A percentile compares a stretch with the other conserved stretches of the same genome.
These are phyloP conservation scores for Verticillium albo-atrum DNA, from an alignment of 2,329 filamentous ascomycete genomes.

Conservation along the genomic window DNA sequence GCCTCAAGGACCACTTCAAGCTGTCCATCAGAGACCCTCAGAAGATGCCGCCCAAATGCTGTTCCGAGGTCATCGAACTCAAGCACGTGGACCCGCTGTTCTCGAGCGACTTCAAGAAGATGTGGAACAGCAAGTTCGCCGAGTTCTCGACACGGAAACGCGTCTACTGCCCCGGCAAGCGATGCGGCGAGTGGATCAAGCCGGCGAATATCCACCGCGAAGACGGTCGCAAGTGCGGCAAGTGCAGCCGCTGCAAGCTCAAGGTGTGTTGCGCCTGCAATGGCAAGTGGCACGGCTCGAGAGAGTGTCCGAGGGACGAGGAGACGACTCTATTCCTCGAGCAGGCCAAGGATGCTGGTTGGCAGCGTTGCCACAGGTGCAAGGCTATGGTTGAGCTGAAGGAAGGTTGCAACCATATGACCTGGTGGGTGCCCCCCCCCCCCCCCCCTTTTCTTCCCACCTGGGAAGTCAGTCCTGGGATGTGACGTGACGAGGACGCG, in stretches of 20 bases:
- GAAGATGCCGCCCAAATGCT: constrained; percentile 84
- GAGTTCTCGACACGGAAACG: constrained; percentile 72
- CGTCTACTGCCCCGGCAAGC: constrained; percentile 69
- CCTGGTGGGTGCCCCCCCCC: constrained; percentile 59
- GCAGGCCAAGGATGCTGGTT: constrained; percentile 63
- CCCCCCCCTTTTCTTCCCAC: too few species aligned
- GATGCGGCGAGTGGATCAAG: constrained; percentile 77
- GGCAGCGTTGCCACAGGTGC: constrained; percentile 74
- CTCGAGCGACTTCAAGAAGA: constrained; percentile 66
- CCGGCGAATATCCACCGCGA: constrained; percentile 62
- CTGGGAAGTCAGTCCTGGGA: too few species aligned
- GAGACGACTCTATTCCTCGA: constrained; percentile 60
- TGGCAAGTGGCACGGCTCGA: constrained; percentile 65
- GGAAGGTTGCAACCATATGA: constrained; percentile 86
- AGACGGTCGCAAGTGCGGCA: constrained; percentile 59
- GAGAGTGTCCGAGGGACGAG: constrained; percentile 68
- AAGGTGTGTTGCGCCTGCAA: constrained; percentile 74
- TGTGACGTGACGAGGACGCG: not conserved
- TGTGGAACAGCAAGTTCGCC: constrained; percentile 76
- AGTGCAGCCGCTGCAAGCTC: constrained; percentile 66
- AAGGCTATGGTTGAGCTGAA: constrained; percentile 70
- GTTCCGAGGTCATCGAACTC: constrained; percentile 67
- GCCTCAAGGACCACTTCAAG: constrained; percentile 69
- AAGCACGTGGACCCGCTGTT: constrained; percentile 75
- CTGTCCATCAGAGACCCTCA: constrained; percentile 72